Evolutionary conservation across 495 filamentous ascomycete genomes (phyloP).

Genomic region (Entonaema liquescens): DNA sequence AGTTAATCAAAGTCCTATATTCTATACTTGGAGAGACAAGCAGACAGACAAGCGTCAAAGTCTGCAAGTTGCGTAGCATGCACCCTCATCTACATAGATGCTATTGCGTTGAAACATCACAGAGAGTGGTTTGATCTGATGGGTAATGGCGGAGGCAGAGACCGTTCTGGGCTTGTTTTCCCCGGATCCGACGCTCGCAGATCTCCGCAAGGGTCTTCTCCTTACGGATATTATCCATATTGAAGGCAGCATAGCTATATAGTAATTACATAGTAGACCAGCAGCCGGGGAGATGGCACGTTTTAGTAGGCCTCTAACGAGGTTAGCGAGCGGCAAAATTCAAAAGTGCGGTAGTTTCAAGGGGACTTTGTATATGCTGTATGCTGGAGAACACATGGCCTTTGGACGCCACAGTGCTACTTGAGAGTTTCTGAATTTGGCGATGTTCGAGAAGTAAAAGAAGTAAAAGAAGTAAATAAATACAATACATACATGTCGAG

Average conservation of each 20-base stretch:
- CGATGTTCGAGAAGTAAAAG: slow-evolving; percentile 22
- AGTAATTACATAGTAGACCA: slow-evolving; percentile 2
- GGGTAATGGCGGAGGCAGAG: slow-evolving; percentile 9
- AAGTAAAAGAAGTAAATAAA: no score
- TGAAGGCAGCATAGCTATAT: not conserved
- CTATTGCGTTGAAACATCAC: not conserved
- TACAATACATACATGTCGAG: not conserved
- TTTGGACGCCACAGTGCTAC: slow-evolving; percentile 14
- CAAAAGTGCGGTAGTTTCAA: slow-evolving; percentile 23
- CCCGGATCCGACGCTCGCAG: slow-evolving; percentile 34
- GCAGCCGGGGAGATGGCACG: slow-evolving; percentile 11
- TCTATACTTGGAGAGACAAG: slow-evolving; percentile 15
- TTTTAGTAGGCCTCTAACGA: slow-evolving; percentile 12
- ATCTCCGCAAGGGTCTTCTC: slow-evolving; percentile 39
- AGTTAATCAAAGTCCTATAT: not conserved
- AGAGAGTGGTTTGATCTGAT: not conserved
- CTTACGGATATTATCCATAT: slow-evolving; percentile 43
- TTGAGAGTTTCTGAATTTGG: slow-evolving; percentile 8
- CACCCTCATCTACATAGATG: slow-evolving; percentile 4
- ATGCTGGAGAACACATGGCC: slow-evolving; percentile 26
- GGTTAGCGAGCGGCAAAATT: slow-evolving; percentile 38
- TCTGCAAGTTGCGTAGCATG: slow-evolving; percentile 7
- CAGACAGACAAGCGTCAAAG: slow-evolving; percentile 4
- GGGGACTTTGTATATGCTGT: slow-evolving; percentile 3
- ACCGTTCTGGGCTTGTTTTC: slow-evolving; percentile 36